Percentiles rank a stretch among this genome's conserved stretches.
Conservation (phyloP, 331 rosid species). For the Malus hybrid region DNA sequence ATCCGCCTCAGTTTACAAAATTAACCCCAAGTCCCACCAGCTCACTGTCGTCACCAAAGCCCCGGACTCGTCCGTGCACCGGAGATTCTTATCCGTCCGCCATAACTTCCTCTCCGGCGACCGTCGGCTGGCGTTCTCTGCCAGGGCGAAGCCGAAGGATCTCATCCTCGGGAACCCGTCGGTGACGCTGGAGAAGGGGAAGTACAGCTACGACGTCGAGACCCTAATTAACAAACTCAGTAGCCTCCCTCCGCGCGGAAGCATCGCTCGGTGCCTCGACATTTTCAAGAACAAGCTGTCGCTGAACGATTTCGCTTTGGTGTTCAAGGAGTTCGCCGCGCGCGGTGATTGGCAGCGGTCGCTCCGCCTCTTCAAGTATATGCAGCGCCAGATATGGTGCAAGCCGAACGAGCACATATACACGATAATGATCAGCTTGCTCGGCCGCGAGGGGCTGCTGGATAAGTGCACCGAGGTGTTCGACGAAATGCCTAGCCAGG, state of each 20-base stretch:
- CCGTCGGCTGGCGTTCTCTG: background rate
- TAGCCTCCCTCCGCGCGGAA: constrained; percentile 89
- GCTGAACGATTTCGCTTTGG: constrained; percentile 79
- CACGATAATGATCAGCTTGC: constrained; percentile 72
- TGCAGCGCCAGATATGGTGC: constrained; percentile 99
- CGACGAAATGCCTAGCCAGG: constrained; percentile 83
- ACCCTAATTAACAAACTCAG: constrained; percentile 84
- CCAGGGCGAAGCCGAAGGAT: constrained; percentile 53
- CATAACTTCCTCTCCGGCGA: background rate
- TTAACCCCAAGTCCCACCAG: constrained; percentile 15
- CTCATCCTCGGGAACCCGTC: constrained; percentile 69
- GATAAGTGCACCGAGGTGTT: constrained; percentile 80
- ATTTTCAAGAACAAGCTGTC: constrained; percentile 82
- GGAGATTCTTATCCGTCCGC: constrained; percentile 10
- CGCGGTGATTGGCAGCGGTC: constrained; percentile 97
- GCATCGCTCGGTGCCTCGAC: constrained; percentile 94
- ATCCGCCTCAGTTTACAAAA: constrained; percentile 27
- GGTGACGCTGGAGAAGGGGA: constrained; percentile 75
- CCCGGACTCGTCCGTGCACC: constrained; percentile 4
- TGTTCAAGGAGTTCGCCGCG: constrained; percentile 91
- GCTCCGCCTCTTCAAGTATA: constrained; percentile 76
- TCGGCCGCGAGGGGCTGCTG: constrained; percentile 73
- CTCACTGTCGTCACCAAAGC: constrained; percentile 20
- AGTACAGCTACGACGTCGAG: constrained; percentile 90
- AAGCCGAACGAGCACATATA: constrained; percentile 89